Conservation (phyloP, 2,329 filamentous ascomycete species). For the Talaromyces amestolkiae region DNA sequence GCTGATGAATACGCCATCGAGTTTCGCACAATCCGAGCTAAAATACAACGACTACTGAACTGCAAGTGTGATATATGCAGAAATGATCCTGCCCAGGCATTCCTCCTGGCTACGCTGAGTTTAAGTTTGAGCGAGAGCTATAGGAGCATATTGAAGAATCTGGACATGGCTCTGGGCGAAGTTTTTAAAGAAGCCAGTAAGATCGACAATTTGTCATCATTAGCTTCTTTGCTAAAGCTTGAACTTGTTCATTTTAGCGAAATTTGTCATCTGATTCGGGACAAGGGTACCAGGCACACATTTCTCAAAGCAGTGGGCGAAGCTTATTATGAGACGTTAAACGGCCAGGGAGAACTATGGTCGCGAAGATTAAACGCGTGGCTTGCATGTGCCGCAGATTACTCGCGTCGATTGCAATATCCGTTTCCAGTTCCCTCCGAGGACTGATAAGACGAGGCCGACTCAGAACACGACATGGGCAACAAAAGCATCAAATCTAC, state of each 20-base stretch:
- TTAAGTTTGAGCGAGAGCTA: neutral
- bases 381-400: too few relatives aligned
- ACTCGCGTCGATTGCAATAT: neutral
- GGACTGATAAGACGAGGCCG: neutral
- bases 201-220: neutral
- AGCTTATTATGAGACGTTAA: neutral
- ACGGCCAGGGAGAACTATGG: too few relatives aligned
- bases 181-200: neutral
- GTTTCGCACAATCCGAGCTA: neutral
- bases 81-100: neutral
- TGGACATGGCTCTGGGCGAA: neutral
- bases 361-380: too few relatives aligned
- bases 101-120: neutral
- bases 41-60: neutral
- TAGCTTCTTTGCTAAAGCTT: neutral
- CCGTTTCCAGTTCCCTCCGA: neutral
- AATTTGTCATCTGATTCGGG: neutral
- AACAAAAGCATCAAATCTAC: too few relatives aligned
- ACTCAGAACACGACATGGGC: neutral
- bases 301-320: neutral
- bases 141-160: neutral
- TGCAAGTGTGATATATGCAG: neutral
- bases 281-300: neutral
- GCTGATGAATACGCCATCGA: neutral
- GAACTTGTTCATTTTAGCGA: neutral